phyloP scores from a whole-genome alignment of 2,329 filamentous ascomycete species.

The Alternaria triticimaculans region DNA sequence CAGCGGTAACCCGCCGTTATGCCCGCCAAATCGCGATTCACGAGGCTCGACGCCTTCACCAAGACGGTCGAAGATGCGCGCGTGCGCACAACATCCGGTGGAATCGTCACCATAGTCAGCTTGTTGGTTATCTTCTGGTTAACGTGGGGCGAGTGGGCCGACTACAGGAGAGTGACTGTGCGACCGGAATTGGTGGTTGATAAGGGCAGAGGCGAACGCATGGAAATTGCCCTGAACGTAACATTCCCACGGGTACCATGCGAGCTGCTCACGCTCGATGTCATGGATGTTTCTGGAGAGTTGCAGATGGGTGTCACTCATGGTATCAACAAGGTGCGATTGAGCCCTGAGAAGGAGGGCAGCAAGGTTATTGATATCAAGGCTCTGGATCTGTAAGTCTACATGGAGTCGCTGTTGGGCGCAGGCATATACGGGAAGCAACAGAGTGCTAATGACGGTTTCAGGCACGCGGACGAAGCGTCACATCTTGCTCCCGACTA shows the following conservation, averaged over 20 bases:
- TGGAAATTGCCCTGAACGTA: conserved; percentile 98
- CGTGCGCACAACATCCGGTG: conserved; percentile 92
- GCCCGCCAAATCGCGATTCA: conserved; percentile 92
- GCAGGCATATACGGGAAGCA: background rate
- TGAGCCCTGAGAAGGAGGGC: conserved; percentile 75
- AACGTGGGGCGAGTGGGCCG: conserved; percentile 93
- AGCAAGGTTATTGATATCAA: conserved; percentile 59
- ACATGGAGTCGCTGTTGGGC: background rate
- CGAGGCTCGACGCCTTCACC: conserved; percentile 95
- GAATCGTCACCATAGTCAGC: conserved; percentile 91
- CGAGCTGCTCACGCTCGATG: conserved; percentile 93
- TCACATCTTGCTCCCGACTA: conserved; percentile 89
- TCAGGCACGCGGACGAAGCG: conserved; percentile 69
- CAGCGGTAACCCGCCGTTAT: conserved; percentile 57
- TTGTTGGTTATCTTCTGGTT: conserved; percentile 87
- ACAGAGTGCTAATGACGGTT: conserved; percentile 8
- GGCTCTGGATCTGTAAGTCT: conserved; percentile 48
- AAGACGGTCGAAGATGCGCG: conserved; percentile 99
- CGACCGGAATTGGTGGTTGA: conserved; percentile 95
- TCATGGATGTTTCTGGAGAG: conserved; percentile 98
- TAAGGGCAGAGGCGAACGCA: conserved; percentile 95
- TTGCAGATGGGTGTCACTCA: conserved; percentile 94
- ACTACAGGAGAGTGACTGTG: conserved; percentile 85
- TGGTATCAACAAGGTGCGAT: conserved; percentile 88
- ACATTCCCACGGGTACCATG: conserved; percentile 94